Evolutionary conservation across 106 monocot genomes (phyloP), one percentile per base, ranked within the genome.

Genomic region (Allium cepa): DNA sequence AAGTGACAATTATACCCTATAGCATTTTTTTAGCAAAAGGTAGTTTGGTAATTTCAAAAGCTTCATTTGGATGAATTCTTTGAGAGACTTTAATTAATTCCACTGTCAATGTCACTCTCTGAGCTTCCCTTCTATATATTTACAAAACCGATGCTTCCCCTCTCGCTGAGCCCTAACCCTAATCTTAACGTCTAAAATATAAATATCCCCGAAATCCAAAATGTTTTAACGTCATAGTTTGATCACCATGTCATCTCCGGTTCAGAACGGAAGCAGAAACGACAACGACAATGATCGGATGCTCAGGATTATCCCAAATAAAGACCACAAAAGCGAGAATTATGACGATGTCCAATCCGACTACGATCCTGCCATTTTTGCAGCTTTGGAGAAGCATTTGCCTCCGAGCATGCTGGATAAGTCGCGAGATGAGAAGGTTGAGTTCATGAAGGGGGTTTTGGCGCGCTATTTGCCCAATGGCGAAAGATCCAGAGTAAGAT

Each of bases 391-490:
- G 80, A 76, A 86, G 72, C 96, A 97, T 66, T 84, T 97, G 17
- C 96, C 96, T 9, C 96, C 96, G 36, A 86, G 82, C 71, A 76
- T 92, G 82, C 80, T 89, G 51, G 88, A 79, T 18, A 78, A 69
- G 71, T 47, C 92, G 28, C 75, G 82, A 27, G 84, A 89, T 13
- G 72, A 64, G 15, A 97, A 92, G 89, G 47, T 86, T 36, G 82
- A 87, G 78, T 89, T 82, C 75, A 97, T 97, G 92, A 66, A 58
- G 75, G 96, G 92, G 76, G 79, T 97, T 62, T 85, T 97, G 63
- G 36, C 78, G 16, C 77, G 84, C 51, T 97, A 97, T 78, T 73
- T 92, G 56, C 88, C 96, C 14, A 80, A 82, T 17, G 92, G 84
- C 22, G 92, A 97, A 73, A 77, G 88, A 17, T 59, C 69, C 47